Conservation (phyloP, 1,284 basidiomycete species). For the Rhizoctonia solani region DNA sequence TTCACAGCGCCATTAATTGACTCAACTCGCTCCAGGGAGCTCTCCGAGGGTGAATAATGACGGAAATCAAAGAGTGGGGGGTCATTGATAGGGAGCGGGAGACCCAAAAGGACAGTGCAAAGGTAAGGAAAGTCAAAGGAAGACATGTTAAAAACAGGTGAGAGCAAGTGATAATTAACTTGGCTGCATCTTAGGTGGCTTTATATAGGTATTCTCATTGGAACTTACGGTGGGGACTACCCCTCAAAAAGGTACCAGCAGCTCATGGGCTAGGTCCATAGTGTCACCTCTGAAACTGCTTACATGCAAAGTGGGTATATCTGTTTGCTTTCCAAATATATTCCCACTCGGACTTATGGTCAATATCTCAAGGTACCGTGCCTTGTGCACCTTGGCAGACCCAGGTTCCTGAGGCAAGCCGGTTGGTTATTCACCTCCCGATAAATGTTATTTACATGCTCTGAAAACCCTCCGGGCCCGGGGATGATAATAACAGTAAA, state of each 20-base stretch:
- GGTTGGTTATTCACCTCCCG: not conserved
- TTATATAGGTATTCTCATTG: not conserved
- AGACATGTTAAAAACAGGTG: not conserved
- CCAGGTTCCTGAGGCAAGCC: not conserved
- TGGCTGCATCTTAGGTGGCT: not conserved
- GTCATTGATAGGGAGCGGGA: not conserved
- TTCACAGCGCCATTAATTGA: conserved; percentile 19
- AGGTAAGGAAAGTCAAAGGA: not conserved
- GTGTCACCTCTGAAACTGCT: too few species aligned
- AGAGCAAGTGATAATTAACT: not conserved
- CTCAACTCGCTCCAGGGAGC: not conserved
- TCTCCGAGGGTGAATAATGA: not conserved
- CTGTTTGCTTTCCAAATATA: too few species aligned
- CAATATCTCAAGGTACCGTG: not conserved
- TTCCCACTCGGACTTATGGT: too few species aligned
- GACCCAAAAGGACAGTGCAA: not conserved
- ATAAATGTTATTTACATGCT: not conserved
- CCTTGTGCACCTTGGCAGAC: not conserved
- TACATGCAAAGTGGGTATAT: too few species aligned
- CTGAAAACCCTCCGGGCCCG: not conserved
- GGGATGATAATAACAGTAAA: not conserved
- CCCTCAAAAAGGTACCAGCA: too few species aligned
- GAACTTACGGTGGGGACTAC: too few species aligned
- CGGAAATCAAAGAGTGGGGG: not conserved
- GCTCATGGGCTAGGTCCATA: too few species aligned